These are phyloP conservation scores for Aureobasidium sp. DNA, from an alignment of 2,329 filamentous ascomycete species.

Conservation along the genomic window DNA sequence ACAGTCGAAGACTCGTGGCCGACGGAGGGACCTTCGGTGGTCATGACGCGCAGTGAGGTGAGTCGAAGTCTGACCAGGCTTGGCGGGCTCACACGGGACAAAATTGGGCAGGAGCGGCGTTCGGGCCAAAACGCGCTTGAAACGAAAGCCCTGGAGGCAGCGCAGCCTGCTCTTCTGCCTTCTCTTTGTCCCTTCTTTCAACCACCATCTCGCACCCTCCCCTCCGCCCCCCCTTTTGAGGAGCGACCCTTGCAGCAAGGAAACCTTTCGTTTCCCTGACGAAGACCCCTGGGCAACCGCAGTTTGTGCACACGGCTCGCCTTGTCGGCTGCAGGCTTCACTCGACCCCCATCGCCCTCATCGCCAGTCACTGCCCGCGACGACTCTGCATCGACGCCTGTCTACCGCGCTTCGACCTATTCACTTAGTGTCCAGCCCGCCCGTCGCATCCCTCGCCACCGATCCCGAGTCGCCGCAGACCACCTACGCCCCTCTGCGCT, in stretches of 20 bases:
- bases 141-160: neutral
- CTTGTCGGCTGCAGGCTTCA: neutral
- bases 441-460: constrained; percentile 17
- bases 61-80: neutral
- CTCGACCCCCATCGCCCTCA: neutral
- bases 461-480: neutral
- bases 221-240: neutral
- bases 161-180: neutral
- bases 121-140: neutral
- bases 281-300: neutral
- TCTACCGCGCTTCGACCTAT: constrained; percentile 26
- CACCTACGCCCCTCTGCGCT: constrained; percentile 9
- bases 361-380: neutral
- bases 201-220: neutral
- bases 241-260: constrained; percentile 4
- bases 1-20: neutral
- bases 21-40: neutral
- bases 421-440: constrained; percentile 26
- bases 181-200: neutral
- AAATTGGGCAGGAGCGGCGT: neutral
- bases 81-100: neutral
- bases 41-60: neutral
- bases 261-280: constrained; percentile 1
- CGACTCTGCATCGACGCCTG: neutral
- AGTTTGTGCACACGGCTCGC: neutral